Evolutionary conservation across 2,329 filamentous ascomycete species (phyloP).

Genomic region (Colletotrichum cordylinicola): DNA sequence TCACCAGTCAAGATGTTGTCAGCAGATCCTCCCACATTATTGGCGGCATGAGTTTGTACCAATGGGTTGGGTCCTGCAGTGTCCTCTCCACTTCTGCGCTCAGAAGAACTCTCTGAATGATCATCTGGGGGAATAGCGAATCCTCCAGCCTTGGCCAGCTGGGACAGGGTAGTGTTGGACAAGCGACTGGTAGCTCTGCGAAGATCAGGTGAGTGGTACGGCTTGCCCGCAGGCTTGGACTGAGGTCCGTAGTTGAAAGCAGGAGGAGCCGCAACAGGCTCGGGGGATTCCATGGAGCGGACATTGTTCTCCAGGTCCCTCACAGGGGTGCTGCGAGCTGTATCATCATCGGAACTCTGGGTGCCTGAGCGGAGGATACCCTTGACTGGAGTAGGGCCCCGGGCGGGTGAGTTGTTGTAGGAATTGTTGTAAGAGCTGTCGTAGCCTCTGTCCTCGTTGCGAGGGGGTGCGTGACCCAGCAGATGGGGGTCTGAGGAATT

Average conservation of each 20-base stretch:
- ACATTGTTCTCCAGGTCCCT: conserved; percentile 57
- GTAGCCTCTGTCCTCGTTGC: conserved; percentile 26
- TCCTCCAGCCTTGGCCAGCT: conserved; percentile 75
- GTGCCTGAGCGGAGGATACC: conserved; percentile 34
- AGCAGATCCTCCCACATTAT: conserved; percentile 57
- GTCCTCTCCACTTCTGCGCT: conserved; percentile 38
- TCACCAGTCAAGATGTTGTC: conserved; percentile 60
- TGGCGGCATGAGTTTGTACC: conserved; percentile 58
- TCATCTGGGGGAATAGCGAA: conserved; percentile 47
- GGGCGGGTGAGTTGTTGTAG: conserved; percentile 36
- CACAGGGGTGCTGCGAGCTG: conserved; percentile 45
- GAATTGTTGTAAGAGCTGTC: conserved; percentile 33
- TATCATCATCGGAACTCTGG: conserved; percentile 60
- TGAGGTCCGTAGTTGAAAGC: conserved; percentile 79
- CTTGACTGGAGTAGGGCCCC: conserved; percentile 40
- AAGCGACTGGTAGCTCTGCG: conserved; percentile 84
- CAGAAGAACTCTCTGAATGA: conserved; percentile 32
- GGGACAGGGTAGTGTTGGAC: conserved; percentile 80
- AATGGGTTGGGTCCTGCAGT: conserved; percentile 32
- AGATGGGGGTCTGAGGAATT: conserved; percentile 54
- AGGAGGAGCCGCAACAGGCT: conserved; percentile 80
- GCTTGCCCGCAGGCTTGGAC: conserved; percentile 71
- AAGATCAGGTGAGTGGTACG: conserved; percentile 78
- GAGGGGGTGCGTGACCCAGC: conserved; percentile 26
- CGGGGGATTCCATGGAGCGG: conserved; percentile 67